Evolutionary conservation across 2,329 filamentous ascomycete genomes (phyloP), one percentile per base, ranked within the genome.

Genomic region (Capronia coronata): DNA sequence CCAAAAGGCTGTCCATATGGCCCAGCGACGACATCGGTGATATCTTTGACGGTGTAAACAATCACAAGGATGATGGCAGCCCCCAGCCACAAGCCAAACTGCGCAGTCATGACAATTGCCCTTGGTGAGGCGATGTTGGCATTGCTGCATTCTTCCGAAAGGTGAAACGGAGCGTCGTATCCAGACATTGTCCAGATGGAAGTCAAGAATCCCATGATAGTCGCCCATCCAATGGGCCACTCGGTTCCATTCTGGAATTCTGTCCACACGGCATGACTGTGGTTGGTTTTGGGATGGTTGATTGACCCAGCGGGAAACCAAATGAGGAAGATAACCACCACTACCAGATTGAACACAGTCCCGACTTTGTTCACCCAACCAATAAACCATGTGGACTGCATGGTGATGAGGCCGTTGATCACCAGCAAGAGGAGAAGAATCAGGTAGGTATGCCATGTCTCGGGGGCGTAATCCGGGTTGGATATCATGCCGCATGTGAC

Each of bases 161-260:
- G 54, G 30, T 66, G 63, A 42, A 65, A 64, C 3, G 64, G 64
- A 1, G 63, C 59, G 43, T 66, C 64, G 43, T 63, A 66, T n/a
- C 54, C 56, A 1, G 54, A 52, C 44, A 61, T 50, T 1, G 69
- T 61, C 21, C 64, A 67, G 1, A 66, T 66, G 5, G 73, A 61
- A 18, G 70, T 69, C 6, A 75, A 55, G 35, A 73, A 74, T 29
- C 70, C 67, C 34, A 74, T 61, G 0, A 74, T 61, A 13, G 32
- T 38, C 2, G 52, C 57, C 56, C 59, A 63, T 1, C 59, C 61
- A 6, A 58, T 62, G 0, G 63, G 63, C 63, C 63, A 65, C 27
- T 64, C 60, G 4, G 63, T 65, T 1, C 63, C 63, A 46, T 64
- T 61, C n/a, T 49, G 39, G 27, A 61, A 59, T 18, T 30, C 42